Base-by-base conservation (phyloP, 75 land plant genomes). In the Ceratopteris richardii region DNA sequence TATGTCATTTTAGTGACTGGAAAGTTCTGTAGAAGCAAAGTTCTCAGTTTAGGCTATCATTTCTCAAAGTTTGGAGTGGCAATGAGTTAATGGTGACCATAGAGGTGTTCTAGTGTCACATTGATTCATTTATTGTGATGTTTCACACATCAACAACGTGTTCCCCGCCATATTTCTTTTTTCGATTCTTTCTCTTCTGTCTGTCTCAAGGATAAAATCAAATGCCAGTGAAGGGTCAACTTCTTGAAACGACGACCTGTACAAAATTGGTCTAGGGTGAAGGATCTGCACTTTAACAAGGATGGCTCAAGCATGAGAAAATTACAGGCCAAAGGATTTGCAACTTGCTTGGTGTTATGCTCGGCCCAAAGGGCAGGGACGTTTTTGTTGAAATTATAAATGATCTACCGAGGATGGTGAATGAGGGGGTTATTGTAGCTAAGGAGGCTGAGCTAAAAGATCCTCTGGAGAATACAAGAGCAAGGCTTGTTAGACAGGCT, bases 401-500 rank as follows among this genome's bases (percentile, higher is more conserved):
- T 62, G 95, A 86, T 1, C 74, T 83, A 2, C 94, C 90, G 4
- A 90, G 83, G 33, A 86, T 90, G 66, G 90, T 90, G 0, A 90
- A 90, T 57, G 96, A 86, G 70, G 96, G 96, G 44, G 91, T 90
- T 1, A 86, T 85, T 25, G 87, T 90, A 10, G 96, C 91, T 1
- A 86, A 66, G 46, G 96, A 86, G 84, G 92, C 83, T 65, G 94
- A 88, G 69, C 66, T 88, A 24, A 86, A 84, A 60, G 94, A 88
- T 55, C 83, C 88, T 2, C 88, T 88, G 25, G 94, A 88, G 68
- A 88, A 88, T 61, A 84, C 84, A 65, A 88, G 94, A 18, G 94
- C 90, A 13, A 85, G 78, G 67, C 61, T 82, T 22, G 89, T 89
- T 19, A 72, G 89, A 63, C 96, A 90, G 56, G 96, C 84, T 39